phyloP scores from a whole-genome alignment of 2,329 filamentous ascomycete genomes.

The Cercospora sp. region DNA sequence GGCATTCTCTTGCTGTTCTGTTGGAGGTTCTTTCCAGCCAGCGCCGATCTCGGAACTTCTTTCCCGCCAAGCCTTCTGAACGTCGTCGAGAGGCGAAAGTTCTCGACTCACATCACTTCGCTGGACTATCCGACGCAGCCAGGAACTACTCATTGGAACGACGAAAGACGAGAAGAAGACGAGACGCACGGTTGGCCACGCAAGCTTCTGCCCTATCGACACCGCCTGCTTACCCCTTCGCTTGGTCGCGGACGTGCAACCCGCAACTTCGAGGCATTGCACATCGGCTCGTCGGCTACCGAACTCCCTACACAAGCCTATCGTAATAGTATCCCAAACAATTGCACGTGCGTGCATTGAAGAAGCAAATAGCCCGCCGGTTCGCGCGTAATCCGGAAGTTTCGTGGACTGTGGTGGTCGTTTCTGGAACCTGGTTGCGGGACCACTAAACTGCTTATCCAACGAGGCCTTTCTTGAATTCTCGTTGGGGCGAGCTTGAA shows the following conservation, averaged over 20 bases:
- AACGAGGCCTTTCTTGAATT: background rate
- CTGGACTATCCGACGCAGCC: background rate
- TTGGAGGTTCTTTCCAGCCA: background rate
- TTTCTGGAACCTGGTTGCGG: background rate
- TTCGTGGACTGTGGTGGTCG: background rate
- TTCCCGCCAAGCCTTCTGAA: background rate
- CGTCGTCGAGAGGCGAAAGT: background rate
- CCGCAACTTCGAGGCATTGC: background rate
- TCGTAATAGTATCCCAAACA: background rate
- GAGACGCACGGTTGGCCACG: background rate
- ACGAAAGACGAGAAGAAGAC: background rate
- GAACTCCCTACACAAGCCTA: background rate
- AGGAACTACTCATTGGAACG: no score
- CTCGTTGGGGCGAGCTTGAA: background rate
- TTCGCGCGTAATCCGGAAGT: background rate
- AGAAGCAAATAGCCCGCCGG: background rate
- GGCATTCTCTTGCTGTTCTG: background rate
- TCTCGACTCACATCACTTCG: background rate
- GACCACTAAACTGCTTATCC: background rate
- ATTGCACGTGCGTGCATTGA: background rate
- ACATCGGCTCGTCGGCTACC: conserved; percentile 2
- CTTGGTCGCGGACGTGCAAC: background rate
- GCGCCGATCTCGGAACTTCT: background rate
- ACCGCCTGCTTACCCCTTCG: background rate
- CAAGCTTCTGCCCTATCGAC: background rate